Percentiles rank a stretch among this genome's conserved stretches.
phyloP scores from a whole-genome alignment of 1,284 basidiomycete species.

The Sparassis latifolia region DNA sequence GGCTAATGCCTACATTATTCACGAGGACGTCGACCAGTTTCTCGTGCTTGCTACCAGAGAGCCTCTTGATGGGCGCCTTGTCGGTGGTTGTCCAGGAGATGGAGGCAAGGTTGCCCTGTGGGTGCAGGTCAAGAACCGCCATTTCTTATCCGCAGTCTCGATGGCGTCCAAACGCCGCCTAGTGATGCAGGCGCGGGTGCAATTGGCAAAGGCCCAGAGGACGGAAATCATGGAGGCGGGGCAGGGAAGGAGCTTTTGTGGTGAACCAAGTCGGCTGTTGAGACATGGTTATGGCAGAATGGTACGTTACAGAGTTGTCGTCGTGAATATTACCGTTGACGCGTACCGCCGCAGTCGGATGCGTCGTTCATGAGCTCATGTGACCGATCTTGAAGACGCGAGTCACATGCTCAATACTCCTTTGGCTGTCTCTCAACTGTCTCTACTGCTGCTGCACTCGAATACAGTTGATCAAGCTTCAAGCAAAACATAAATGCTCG shows the following conservation, averaged over 20 bases:
- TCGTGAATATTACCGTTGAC: slow-evolving; percentile 16
- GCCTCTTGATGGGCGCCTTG: slow-evolving; percentile 28
- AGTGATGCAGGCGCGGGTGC: slow-evolving; percentile 33
- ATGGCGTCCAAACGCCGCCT: slow-evolving; percentile 23
- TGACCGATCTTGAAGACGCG: too few species aligned
- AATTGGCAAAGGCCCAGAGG: slow-evolving; percentile 32
- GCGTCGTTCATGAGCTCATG: too few species aligned
- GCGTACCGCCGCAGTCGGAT: slow-evolving; percentile 17
- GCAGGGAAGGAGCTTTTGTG: slow-evolving; percentile 31
- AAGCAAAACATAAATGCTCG: neutral
- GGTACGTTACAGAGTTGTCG: slow-evolving; percentile 30
- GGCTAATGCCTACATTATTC: slow-evolving; percentile 31
- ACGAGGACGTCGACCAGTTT: slow-evolving; percentile 32
- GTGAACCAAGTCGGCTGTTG: slow-evolving; percentile 27
- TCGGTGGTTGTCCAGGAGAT: slow-evolving; percentile 27
- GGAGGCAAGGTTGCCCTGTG: slow-evolving; percentile 28
- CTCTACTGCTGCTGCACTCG: neutral
- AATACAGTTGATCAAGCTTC: neutral
- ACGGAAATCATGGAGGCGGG: slow-evolving; percentile 37
- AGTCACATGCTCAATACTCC: neutral
- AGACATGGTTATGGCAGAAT: slow-evolving; percentile 30
- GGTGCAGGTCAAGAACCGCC: slow-evolving; percentile 23
- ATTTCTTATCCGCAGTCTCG: slow-evolving; percentile 18
- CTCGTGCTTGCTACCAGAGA: slow-evolving; percentile 25
- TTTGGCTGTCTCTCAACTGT: neutral